Base-by-base conservation (phyloP, 2,329 filamentous ascomycete genomes). In the Fusarium graminum region DNA sequence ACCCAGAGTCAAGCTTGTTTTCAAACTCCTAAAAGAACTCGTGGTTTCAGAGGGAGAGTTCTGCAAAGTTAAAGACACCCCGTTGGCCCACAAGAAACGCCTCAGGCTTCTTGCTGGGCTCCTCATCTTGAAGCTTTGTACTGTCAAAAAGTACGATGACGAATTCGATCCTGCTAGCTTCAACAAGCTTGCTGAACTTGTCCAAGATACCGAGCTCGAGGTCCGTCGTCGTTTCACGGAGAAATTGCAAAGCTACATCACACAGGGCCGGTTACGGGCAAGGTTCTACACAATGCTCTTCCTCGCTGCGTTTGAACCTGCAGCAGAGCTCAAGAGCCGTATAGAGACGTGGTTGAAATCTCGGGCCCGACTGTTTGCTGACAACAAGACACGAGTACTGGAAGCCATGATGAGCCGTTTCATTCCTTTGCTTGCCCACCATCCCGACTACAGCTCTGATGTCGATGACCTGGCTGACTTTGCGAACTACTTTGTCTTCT, bases 201-300 rank as follows among this genome's bases (percentile, higher is more conserved):
- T 91, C 3, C 94, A 98, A 75, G 94, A 97, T 73, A 83, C 85
- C 7, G 84, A 91, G 47, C 80, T 86, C 3, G 85, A 90, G 66
- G 93, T 98, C 28, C 90, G 95, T 32, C 86, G 85, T 44, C 87
- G 86, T 3, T 98, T 99, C 72, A 85, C 95, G 52, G 88, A 89
- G 72, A 93, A 94, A 71, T 82, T 99, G 39, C 95, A 97, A 79
- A 97, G 97, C 79, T 94, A 97, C 73, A 86, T 98, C 6, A 91
- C 91, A 11, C 87, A 90, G 52, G 86, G 86, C 54, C 88, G 85
- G 68, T 83, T 97, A 4, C 85, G 88, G 2, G 81, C 85, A 13
- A 89, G 94, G 11, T 99, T 96, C 83, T 95, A 97, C 77, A 91
- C 92, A 0, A 90, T 97, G 39, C 84, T 97, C 7, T 98, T 97